Percentiles rank a stretch among this genome's conserved stretches.
phyloP scores from a whole-genome alignment of 129 eudicot species.

The Flaveria linearis region DNA sequence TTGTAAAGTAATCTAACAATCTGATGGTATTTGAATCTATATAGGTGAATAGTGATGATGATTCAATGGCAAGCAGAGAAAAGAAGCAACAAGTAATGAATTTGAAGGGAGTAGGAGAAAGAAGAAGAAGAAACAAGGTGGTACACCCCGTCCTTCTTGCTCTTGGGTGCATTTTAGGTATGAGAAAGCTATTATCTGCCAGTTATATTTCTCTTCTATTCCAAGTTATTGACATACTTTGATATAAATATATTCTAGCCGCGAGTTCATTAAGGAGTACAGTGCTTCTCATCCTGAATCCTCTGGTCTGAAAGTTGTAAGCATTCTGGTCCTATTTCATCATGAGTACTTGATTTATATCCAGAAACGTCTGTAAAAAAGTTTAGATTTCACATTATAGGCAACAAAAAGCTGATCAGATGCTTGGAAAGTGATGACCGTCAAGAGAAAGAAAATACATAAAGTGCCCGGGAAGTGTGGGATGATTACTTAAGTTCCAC shows the following conservation, averaged over 20 bases:
- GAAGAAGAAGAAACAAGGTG: slow-evolving; percentile 68
- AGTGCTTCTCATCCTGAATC: slow-evolving; percentile 89
- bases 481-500: slow-evolving; percentile 71
- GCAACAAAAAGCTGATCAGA: slow-evolving; percentile 81
- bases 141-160: slow-evolving; percentile 79
- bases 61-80: slow-evolving; percentile 49
- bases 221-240: slow-evolving; percentile 23
- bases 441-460: slow-evolving; percentile 72
- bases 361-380: neutral
- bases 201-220: neutral
- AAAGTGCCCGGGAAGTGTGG: slow-evolving; percentile 87
- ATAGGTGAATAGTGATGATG: slow-evolving; percentile 55
- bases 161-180: slow-evolving; percentile 90
- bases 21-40: neutral
- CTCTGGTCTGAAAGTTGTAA: slow-evolving; percentile 80
- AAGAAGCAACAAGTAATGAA: slow-evolving; percentile 49
- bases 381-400: slow-evolving; percentile 30
- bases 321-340: slow-evolving; percentile 22
- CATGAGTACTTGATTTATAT: neutral
- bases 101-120: slow-evolving; percentile 52
- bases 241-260: slow-evolving; percentile 42
- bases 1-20: slow-evolving; percentile 8
- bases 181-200: slow-evolving; percentile 3
- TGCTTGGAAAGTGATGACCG: slow-evolving; percentile 82
- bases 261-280: slow-evolving; percentile 80